These are phyloP conservation scores for Penicillium palitans DNA, from an alignment of 2,329 filamentous ascomycete genomes.

Conservation along the genomic window DNA sequence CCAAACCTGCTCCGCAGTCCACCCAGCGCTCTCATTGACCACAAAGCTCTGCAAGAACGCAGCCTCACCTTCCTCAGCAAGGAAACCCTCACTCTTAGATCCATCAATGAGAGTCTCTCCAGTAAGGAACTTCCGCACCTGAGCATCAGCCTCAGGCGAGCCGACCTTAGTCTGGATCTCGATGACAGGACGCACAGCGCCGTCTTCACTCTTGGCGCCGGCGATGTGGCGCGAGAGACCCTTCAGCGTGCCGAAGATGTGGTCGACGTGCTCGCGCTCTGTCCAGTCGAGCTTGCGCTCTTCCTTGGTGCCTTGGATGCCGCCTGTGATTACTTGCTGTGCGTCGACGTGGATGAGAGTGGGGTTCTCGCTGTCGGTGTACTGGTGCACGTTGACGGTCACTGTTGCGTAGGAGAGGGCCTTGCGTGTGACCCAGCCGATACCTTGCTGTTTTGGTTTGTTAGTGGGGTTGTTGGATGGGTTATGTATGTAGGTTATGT, in stretches of 20 bases:
- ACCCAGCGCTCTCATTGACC: slow-evolving; percentile 50
- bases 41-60: slow-evolving; percentile 53
- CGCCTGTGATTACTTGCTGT: slow-evolving; percentile 69
- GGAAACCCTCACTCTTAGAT: slow-evolving; percentile 60
- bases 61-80: slow-evolving; percentile 53
- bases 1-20: slow-evolving; percentile 59
- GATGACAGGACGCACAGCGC: slow-evolving; percentile 37
- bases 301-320: slow-evolving; percentile 66
- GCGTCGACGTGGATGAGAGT: slow-evolving; percentile 66
- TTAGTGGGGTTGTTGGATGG: slow-evolving; percentile 12
- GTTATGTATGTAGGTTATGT: not conserved
- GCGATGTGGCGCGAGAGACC: slow-evolving; percentile 59
- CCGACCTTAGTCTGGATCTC: slow-evolving; percentile 41
- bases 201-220: slow-evolving; percentile 37
- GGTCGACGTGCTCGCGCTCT: slow-evolving; percentile 69
- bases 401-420: slow-evolving; percentile 69
- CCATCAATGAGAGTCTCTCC: slow-evolving; percentile 53
- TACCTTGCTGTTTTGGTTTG: slow-evolving; percentile 56
- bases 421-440: slow-evolving; percentile 72
- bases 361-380: slow-evolving; percentile 44
- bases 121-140: slow-evolving; percentile 40
- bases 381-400: slow-evolving; percentile 63
- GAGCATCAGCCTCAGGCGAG: slow-evolving; percentile 41
- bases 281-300: slow-evolving; percentile 58
- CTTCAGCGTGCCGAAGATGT: slow-evolving; percentile 72